Evolutionary conservation across 768 basidiomycete species (phyloP), one percentile per base, ranked within the genome.

Genomic region (Rhodotorula paludigena): DNA sequence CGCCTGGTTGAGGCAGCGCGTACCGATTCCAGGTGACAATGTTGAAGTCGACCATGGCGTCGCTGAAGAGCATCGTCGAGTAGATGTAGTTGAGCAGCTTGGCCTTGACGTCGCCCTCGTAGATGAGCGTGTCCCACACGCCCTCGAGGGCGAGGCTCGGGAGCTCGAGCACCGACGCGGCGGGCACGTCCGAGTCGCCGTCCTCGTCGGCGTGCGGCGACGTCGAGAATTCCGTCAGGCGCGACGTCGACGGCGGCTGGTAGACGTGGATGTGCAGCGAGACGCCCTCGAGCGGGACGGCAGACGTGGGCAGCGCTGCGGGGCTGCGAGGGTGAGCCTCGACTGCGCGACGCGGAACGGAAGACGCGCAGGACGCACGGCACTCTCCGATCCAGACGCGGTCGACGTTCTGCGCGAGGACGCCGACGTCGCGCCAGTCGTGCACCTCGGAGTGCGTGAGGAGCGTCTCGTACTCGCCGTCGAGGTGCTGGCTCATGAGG

Each of bases 1-100:
- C n/a, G n/a, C n/a, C n/a, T n/a, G n/a, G n/a, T n/a, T n/a, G n/a
- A 21, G 49, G 67, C 12, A 12, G 12, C 9, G 12, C 78, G 58
- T 33, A 81, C 81, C 94, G 86, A 76, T 97, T 98, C 92, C 93
- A 97, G 0, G 90, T 87, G 18, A 98, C 86, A 44, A 98, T 82
- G 75, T 98, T 94, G 78, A 76, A 79, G 67, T 81, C 78, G 48
- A 82, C 76, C n/a, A 74, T 60, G 23, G 74, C 75, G 74, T 96
- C 92, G 54, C 90, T 90, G 75, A 99, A 86, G n/a, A 91, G 79
- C 32, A 97, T 82, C 1, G 94, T 97, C 32, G 93, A 89, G 79
- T 94, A 87, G 68, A 98, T 92, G 77, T 96, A 97, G 77, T 66
- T 88, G 53, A 99, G 82, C 18, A 99, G 82, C 69, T 87, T 88